Evolutionary conservation across 225 moss, liverwort and hornwort genomes (phyloP).

Genomic region (Neckera pumila): DNA sequence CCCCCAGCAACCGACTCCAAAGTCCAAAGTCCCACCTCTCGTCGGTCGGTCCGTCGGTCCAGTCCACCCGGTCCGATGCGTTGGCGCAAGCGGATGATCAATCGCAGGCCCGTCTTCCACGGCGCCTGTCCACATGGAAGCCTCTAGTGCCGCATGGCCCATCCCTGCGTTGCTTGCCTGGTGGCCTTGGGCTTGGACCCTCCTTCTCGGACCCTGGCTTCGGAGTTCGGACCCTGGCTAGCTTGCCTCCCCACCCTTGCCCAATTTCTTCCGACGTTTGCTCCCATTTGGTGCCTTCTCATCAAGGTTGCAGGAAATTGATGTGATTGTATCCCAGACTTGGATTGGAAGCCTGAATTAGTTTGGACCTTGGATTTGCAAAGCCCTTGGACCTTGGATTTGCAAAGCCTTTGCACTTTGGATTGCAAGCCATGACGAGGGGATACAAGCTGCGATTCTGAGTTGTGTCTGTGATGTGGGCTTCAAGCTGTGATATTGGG

Average conservation of each 20-base stretch:
- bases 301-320: not conserved
- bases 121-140: constrained; percentile 9
- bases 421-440: too few species aligned
- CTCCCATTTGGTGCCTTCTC: not conserved
- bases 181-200: not conserved
- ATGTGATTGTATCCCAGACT: not conserved
- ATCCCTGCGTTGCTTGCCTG: not conserved
- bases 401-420: not conserved
- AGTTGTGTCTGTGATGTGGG: not conserved
- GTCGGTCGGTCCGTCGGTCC: not conserved
- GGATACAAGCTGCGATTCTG: not conserved
- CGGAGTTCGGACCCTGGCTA: not conserved
- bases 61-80: not conserved
- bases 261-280: not conserved
- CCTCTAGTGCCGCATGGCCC: not conserved
- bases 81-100: constrained; percentile 10
- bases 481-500: not conserved
- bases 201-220: not conserved
- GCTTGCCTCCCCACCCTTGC: not conserved
- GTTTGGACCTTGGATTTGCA: not conserved
- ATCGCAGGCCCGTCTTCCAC: not conserved
- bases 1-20: too few species aligned
- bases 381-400: not conserved
- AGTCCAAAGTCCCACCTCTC: too few species aligned
- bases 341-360: not conserved